A percentile compares a stretch with the other conserved stretches of the same genome.
These are phyloP conservation scores for Hippophae tibetana DNA, from an alignment of 306 rosid genomes.

Conservation along the genomic window DNA sequence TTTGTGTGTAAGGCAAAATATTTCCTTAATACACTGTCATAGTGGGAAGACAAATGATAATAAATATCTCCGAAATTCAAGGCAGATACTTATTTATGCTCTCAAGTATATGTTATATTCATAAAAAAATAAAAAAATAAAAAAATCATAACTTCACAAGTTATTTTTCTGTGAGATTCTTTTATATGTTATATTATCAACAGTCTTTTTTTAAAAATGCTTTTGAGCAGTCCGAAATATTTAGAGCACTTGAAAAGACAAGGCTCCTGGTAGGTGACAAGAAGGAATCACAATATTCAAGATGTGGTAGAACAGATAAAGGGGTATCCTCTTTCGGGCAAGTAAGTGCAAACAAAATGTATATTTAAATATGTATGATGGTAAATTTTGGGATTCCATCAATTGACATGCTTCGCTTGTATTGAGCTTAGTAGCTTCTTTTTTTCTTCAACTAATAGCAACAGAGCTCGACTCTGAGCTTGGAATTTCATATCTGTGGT, in stretches of 20 bases:
- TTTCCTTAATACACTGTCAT: too few relatives aligned
- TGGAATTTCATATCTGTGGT: not conserved
- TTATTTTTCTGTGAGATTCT: too few relatives aligned
- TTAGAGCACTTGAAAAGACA: constrained; percentile 62
- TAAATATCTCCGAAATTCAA: too few relatives aligned
- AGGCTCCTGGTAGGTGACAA: constrained; percentile 68
- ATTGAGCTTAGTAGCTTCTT: not conserved
- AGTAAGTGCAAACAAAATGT: constrained; percentile 40
- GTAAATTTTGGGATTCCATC: not conserved
- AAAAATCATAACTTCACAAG: too few relatives aligned
- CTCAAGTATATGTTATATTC: too few relatives aligned
- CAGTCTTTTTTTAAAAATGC: not conserved
- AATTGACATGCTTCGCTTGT: not conserved
- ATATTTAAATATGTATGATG: not conserved
- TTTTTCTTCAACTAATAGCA: not conserved
- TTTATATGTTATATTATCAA: not conserved
- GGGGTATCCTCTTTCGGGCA: constrained; percentile 97
- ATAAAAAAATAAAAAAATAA: too few relatives aligned
- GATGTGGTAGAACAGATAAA: constrained; percentile 96
- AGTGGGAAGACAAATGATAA: too few relatives aligned
- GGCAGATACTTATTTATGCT: too few relatives aligned
- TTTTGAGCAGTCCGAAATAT: constrained; percentile 71
- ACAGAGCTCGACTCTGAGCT: not conserved
- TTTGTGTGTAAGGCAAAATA: too few relatives aligned
- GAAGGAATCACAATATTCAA: constrained; percentile 80